A percentile compares a stretch with the other conserved stretches of the same genome.
phyloP scores from a whole-genome alignment of 805 yeast genomes.

The Kodamaea lidongshanica region DNA sequence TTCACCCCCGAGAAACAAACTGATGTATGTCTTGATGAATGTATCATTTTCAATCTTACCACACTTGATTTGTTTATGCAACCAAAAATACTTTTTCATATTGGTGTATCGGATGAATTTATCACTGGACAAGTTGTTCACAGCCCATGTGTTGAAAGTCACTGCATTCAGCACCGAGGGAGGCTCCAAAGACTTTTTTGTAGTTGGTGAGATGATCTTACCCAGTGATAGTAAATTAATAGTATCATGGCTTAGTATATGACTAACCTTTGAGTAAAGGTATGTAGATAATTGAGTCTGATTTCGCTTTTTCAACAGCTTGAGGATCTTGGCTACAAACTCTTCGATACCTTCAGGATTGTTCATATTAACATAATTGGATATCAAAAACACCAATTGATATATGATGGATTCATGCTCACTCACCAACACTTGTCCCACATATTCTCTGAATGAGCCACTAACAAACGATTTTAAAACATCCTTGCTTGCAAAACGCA shows the following conservation, averaged over 20 bases:
- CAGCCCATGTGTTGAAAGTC: too few relatives aligned
- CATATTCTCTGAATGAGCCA: slow-evolving; percentile 12
- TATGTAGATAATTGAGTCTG: slow-evolving; percentile 1
- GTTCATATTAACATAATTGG: slow-evolving; percentile 7
- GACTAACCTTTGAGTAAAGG: slow-evolving; percentile 10
- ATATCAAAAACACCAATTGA: slow-evolving; percentile 2
- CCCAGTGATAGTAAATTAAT: slow-evolving; percentile 1
- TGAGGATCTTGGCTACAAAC: slow-evolving; percentile 1
- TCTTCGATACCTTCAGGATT: slow-evolving; percentile 1
- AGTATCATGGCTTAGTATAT: slow-evolving; percentile 6
- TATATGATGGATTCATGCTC: neutral
- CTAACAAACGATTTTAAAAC: slow-evolving; percentile 8
- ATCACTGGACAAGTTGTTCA: neutral
- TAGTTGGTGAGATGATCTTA: neutral
- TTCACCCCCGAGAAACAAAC: too few relatives aligned
- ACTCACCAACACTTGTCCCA: neutral
- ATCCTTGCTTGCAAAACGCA: slow-evolving; percentile 4
- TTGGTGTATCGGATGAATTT: slow-evolving; percentile 6
- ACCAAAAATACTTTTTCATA: slow-evolving; percentile 25
- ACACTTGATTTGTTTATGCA: slow-evolving; percentile 17
- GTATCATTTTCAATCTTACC: slow-evolving; percentile 17
- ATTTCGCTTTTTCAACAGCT: slow-evolving; percentile 1
- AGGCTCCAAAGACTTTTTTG: too few relatives aligned
- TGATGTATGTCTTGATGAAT: too few relatives aligned
- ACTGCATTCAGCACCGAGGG: too few relatives aligned